Evolutionary conservation across 352 stramenopile species (phyloP).

Genomic region (Elongisporangium senticosum): DNA sequence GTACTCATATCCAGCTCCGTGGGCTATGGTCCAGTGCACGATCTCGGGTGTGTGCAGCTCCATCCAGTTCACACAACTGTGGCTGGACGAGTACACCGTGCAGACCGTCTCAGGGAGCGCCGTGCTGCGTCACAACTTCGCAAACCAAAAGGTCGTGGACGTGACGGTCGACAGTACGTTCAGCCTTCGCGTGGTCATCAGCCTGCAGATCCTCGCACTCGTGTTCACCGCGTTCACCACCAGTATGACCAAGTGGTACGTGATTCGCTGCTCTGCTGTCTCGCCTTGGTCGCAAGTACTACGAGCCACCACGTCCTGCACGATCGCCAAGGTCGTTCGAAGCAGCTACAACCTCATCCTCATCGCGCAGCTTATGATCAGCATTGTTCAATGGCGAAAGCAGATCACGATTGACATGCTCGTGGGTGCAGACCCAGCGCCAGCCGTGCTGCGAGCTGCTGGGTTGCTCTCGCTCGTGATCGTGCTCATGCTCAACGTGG

Average conservation of each 20-base stretch:
- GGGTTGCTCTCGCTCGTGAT: conserved; percentile 24
- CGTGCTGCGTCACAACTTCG: conserved; percentile 31
- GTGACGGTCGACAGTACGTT: conserved; percentile 31
- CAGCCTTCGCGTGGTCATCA: conserved; percentile 25
- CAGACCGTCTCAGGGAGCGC: conserved; percentile 6
- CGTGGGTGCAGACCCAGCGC: conserved; percentile 21
- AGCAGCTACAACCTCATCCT: conserved; percentile 37
- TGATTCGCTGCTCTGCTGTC: conserved; percentile 10
- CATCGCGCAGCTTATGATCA: conserved; percentile 24
- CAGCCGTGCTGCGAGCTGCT: conserved; percentile 22
- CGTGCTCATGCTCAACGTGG: conserved; percentile 24
- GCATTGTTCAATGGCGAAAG: conserved; percentile 26
- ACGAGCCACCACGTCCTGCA: conserved; percentile 25
- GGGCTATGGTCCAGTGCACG: conserved; percentile 36
- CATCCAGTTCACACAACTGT: conserved; percentile 31
- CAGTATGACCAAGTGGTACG: conserved; percentile 22
- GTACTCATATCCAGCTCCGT: conserved; percentile 27
- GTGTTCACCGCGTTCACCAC: conserved; percentile 28
- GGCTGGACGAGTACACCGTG: conserved; percentile 26
- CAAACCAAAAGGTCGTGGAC: conserved; percentile 35
- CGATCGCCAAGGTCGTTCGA: conserved; percentile 29
- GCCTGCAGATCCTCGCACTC: conserved; percentile 24
- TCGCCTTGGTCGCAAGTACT: conserved; percentile 18
- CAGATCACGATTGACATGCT: conserved; percentile 33
- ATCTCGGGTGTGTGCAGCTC: conserved; percentile 31